These are phyloP conservation scores for Inonotus obliquus DNA, from an alignment of 1,284 basidiomycete species.

Conservation along the genomic window DNA sequence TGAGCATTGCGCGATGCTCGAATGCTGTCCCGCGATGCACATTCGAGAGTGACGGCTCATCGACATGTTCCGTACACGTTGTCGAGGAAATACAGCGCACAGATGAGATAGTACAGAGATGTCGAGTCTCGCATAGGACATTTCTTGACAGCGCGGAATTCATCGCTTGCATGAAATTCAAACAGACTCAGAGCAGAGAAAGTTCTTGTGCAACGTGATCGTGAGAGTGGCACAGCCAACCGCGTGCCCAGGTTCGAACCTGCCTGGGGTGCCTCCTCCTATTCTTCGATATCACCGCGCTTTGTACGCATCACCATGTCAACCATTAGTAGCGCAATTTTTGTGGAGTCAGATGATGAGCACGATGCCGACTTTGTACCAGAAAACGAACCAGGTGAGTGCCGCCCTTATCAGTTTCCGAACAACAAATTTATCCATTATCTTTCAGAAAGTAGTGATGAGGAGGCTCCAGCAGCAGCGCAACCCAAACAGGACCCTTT, in stretches of 20 bases:
- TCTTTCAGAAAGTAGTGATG: slow-evolving; percentile 27
- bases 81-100: background rate
- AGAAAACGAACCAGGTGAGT: slow-evolving; percentile 36
- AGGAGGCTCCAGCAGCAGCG: slow-evolving; percentile 25
- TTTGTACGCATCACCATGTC: slow-evolving; percentile 6
- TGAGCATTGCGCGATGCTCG: slow-evolving; percentile 60
- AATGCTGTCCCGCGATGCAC: slow-evolving; percentile 69
- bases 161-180: background rate
- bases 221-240: background rate
- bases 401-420: background rate
- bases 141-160: background rate
- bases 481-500: slow-evolving; percentile 29
- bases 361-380: slow-evolving; percentile 67
- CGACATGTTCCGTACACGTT: background rate
- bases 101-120: too few species aligned
- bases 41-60: slow-evolving; percentile 19
- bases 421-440: background rate
- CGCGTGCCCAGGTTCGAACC: background rate
- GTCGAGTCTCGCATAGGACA: background rate
- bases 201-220: background rate
- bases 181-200: too few species aligned
- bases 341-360: slow-evolving; percentile 41
- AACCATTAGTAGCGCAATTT: slow-evolving; percentile 11
- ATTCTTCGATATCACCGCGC: too few species aligned
- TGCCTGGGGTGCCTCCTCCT: too few species aligned